phyloP scores from a whole-genome alignment of 2,329 filamentous ascomycete species.

The Beauveria asiatica region DNA sequence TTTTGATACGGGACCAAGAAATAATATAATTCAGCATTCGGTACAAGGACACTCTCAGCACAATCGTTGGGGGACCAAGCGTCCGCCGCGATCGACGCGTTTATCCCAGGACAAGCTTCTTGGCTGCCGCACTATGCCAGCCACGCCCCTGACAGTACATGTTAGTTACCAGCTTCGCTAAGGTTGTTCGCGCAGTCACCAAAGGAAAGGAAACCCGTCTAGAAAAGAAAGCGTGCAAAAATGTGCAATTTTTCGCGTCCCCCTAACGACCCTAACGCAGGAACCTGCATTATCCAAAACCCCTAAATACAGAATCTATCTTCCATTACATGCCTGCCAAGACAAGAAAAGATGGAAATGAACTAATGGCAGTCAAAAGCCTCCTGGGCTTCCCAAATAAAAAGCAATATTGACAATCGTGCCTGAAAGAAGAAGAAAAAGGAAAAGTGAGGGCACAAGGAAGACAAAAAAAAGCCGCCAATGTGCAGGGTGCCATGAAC shows the following conservation, averaged over 20 bases:
- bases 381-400: slow-evolving; percentile 9
- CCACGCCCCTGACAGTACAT: too few species aligned
- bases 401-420: slow-evolving; percentile 9
- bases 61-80: too few species aligned
- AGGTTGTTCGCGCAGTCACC: not conserved
- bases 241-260: not conserved
- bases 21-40: too few species aligned
- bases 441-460: not conserved
- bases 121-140: too few species aligned
- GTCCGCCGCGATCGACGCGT: too few species aligned
- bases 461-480: not conserved
- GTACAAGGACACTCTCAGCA: too few species aligned
- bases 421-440: slow-evolving; percentile 10
- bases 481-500: not conserved
- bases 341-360: slow-evolving; percentile 3
- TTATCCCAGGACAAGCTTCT: too few species aligned
- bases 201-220: not conserved
- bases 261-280: not conserved
- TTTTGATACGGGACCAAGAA: not conserved
- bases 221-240: not conserved
- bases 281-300: slow-evolving; percentile 5
- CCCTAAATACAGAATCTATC: slow-evolving; percentile 9
- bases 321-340: slow-evolving; percentile 4
- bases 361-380: slow-evolving; percentile 3
- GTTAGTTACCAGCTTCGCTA: not conserved